phyloP scores from a whole-genome alignment of 148 eudicot genomes.

The Talinum fruticosum region DNA sequence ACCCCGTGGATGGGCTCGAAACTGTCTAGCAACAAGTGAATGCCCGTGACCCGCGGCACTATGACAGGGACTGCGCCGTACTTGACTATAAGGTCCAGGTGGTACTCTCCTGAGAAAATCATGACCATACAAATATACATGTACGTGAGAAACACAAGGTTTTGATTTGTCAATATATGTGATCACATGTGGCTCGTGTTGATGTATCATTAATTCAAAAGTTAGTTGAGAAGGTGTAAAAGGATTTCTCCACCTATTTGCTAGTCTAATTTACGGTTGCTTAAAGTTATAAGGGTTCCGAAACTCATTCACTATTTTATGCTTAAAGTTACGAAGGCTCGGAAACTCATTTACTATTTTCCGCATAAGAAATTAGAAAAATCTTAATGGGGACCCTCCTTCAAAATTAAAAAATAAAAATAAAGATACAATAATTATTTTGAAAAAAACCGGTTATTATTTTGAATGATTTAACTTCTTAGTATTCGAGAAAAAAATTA shows the following conservation, averaged over 20 bases:
- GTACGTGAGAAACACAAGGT: neutral
- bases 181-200: neutral
- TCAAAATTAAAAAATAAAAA: neutral
- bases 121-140: neutral
- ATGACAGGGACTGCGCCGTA: constrained; percentile 92
- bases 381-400: neutral
- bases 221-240: neutral
- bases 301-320: neutral
- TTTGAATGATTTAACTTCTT: no score
- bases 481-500: no score
- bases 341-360: neutral
- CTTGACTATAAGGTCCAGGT: constrained; percentile 68
- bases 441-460: no score
- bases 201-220: neutral
- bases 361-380: neutral
- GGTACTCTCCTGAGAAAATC: constrained; percentile 65
- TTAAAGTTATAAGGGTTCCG: no score
- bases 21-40: constrained; percentile 59
- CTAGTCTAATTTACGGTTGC: neutral
- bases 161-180: neutral
- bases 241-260: neutral
- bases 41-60: constrained; percentile 79
- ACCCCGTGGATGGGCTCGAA: constrained; percentile 94
- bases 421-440: neutral
- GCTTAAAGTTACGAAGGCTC: no score